Percentiles rank a stretch among this genome's conserved stretches.
phyloP scores from a whole-genome alignment of 805 yeast genomes.

The Jamesozyma spencerorum region DNA sequence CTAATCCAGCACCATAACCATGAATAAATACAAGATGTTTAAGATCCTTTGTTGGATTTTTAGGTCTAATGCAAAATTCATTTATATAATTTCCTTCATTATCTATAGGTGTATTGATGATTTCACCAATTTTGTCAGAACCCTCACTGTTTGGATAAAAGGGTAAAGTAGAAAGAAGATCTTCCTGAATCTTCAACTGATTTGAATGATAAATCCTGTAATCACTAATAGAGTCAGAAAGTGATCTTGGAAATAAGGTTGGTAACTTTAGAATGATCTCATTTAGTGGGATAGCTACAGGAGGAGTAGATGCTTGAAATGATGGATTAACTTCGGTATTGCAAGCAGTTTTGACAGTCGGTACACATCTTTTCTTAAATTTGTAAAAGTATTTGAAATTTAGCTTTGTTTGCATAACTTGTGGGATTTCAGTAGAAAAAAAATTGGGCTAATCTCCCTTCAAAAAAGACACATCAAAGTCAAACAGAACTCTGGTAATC shows the following conservation, averaged over 20 bases:
- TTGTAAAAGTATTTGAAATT: too few relatives aligned
- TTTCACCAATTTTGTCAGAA: conserved; percentile 18
- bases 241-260: conserved; percentile 48
- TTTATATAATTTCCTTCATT: conserved; percentile 52
- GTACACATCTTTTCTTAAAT: too few relatives aligned
- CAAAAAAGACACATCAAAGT: too few relatives aligned
- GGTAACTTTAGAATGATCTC: conserved; percentile 37
- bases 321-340: too few relatives aligned
- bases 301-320: conserved; percentile 41
- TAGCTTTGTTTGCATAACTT: too few relatives aligned
- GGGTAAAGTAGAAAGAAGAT: conserved; percentile 37
- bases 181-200: conserved; percentile 38
- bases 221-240: conserved; percentile 46
- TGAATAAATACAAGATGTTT: conserved; percentile 68
- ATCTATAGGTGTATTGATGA: conserved; percentile 33
- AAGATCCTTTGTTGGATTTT: conserved; percentile 20
- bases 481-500: too few relatives aligned
- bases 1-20: conserved; percentile 94
- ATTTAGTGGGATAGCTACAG: conserved; percentile 54
- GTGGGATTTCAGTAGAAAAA: too few relatives aligned
- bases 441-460: too few relatives aligned
- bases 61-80: conserved; percentile 59
- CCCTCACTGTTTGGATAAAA: conserved; percentile 34
- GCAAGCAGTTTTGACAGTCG: too few relatives aligned
- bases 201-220: conserved; percentile 31